Base-by-base conservation (phyloP, 2,329 filamentous ascomycete genomes). In the Hypoxylon sp. region DNA sequence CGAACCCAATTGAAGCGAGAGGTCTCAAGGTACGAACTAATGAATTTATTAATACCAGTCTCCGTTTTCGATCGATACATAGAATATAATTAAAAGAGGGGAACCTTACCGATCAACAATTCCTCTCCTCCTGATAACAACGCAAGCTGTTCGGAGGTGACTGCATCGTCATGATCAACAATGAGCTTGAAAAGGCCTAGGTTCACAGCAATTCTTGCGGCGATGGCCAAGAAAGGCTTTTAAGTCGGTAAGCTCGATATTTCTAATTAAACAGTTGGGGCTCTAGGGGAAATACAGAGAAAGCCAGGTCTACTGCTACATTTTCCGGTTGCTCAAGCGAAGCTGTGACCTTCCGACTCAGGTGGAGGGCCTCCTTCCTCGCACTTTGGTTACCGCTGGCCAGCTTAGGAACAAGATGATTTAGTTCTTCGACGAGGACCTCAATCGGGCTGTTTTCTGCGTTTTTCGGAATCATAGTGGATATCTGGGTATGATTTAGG, bases 181-280 rank as follows among this genome's bases (percentile, higher is more conserved):
- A 76, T 76, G 13, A 65, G 53, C 34, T 69, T 74, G 65, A 76
- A 76, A 5, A 77, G 71, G 17, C 63, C 62, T 3, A 77, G 60
- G 1, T 73, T 46, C 5, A 75, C 63, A 2, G 72, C 73, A 7
- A 75, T 69, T 38, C 68, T 71, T 13, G 72, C 71, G 1, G 73
- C 70, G 5, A 74, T 43, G 13, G 68, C n/a, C 2, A 73, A 14
- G n/a, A 76, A 49, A 1, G 70, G 70, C 75, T 60, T 11, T 19
- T 55, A 7, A 30, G 28, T 45, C 46, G 11, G 14, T 58, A 30
- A 28, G 28, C 17, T 6, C 21, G 34, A 34, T 14, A 5, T 23
- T 11, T 23, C 34, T 21, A 23, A 30, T 17, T 25, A 7, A 32
- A 41, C 3, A 5, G 23, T 9, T 3, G n/a, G 17, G 6, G 9